A percentile compares a stretch with the other conserved stretches of the same genome.
Conservation (phyloP, 192 early-diverging fungal genomes). For the Coemansia erecta region DNA sequence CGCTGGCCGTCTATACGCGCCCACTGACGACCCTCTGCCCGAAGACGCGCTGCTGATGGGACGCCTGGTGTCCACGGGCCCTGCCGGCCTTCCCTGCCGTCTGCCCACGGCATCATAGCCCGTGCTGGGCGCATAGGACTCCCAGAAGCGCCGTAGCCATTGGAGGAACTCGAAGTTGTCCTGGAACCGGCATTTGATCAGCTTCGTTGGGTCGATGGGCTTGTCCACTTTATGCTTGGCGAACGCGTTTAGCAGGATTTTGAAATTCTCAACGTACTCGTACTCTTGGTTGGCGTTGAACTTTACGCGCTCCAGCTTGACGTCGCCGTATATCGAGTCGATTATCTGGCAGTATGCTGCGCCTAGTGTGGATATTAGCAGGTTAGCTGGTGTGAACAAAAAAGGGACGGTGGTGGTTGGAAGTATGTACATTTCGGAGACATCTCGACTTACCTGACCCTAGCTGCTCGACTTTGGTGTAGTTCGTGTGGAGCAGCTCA, state of each 20-base stretch:
- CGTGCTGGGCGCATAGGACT: slow-evolving; percentile 80
- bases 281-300: slow-evolving; percentile 94
- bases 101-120: slow-evolving; percentile 79
- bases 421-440: background rate
- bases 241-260: slow-evolving; percentile 86
- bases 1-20: slow-evolving; percentile 25
- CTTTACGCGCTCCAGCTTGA: slow-evolving; percentile 87
- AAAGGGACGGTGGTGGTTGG: background rate
- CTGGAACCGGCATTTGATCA: slow-evolving; percentile 96
- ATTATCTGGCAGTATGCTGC: slow-evolving; percentile 78
- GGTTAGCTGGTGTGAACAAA: background rate
- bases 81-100: slow-evolving; percentile 52
- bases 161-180: slow-evolving; percentile 99
- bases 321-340: slow-evolving; percentile 75
- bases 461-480: slow-evolving; percentile 92
- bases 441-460: slow-evolving; percentile 69
- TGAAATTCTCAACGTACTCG: slow-evolving; percentile 94
- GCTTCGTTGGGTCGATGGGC: slow-evolving; percentile 80
- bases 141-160: slow-evolving; percentile 94
- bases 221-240: slow-evolving; percentile 92
- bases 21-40: slow-evolving; percentile 29
- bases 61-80: slow-evolving; percentile 25
- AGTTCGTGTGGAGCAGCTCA: slow-evolving; percentile 84
- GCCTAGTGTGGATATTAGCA: slow-evolving; percentile 24
- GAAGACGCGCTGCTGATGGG: slow-evolving; percentile 49